phyloP scores from a whole-genome alignment of 169 alveolate genomes.

The Eimeria maxima region DNA sequence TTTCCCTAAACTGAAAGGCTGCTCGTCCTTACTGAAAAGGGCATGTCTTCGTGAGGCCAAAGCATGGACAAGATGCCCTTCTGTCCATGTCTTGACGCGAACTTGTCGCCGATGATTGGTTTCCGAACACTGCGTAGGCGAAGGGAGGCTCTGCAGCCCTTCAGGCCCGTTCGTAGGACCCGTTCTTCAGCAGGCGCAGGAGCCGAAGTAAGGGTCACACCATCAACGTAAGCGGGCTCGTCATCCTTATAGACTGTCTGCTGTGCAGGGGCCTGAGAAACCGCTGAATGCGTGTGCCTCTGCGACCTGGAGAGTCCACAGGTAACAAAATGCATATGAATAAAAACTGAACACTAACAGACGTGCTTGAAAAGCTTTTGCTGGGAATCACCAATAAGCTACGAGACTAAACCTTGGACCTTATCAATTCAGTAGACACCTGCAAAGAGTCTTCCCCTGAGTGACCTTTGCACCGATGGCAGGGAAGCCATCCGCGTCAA shows the following conservation, averaged over 20 bases:
- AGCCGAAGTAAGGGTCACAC: slow-evolving; percentile 84
- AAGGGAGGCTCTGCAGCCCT: slow-evolving; percentile 83
- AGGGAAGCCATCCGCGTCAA: slow-evolving; percentile 95
- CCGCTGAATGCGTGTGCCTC: slow-evolving; percentile 60
- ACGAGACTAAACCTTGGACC: background rate
- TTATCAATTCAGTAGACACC: slow-evolving; percentile 51
- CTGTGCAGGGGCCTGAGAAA: slow-evolving; percentile 76
- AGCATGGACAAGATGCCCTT: slow-evolving; percentile 97
- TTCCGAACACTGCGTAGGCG: slow-evolving; percentile 89
- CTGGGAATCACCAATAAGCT: background rate
- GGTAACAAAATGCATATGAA: background rate
- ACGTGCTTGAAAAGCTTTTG: background rate
- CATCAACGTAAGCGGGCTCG: slow-evolving; percentile 89
- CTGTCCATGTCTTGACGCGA: slow-evolving; percentile 99
- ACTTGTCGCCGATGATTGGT: slow-evolving; percentile 99
- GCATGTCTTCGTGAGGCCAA: slow-evolving; percentile 96
- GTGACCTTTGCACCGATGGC: slow-evolving; percentile 89
- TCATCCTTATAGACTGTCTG: slow-evolving; percentile 87
- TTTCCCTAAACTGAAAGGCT: background rate
- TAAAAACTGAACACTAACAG: background rate
- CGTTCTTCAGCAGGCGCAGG: slow-evolving; percentile 72
- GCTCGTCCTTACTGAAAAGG: slow-evolving; percentile 91
- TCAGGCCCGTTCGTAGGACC: slow-evolving; percentile 31
- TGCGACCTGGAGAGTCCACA: slow-evolving; percentile 38
- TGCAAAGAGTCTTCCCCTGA: slow-evolving; percentile 89